A percentile compares a stretch with the other conserved stretches of the same genome.
Evolutionary conservation across 1,139 yeast species (phyloP).

Genomic region (Pichia sp.): DNA sequence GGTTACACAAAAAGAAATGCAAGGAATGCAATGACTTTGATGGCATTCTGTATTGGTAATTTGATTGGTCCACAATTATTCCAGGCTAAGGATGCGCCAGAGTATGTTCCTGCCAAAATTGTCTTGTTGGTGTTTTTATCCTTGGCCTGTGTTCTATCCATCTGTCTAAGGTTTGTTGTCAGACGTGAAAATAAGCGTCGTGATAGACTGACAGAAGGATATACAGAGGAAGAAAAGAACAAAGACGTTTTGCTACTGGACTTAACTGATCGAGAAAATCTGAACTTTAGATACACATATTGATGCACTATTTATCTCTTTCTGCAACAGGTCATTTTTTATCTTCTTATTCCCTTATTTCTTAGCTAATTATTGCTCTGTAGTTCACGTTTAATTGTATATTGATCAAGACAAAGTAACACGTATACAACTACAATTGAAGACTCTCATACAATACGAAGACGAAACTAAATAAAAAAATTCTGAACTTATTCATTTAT

Average conservation of each 20-base stretch:
- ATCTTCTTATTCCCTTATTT: not conserved
- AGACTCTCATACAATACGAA: too few relatives aligned
- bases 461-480: too few relatives aligned
- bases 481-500: too few relatives aligned
- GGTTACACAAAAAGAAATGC: slow-evolving; percentile 44
- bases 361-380: not conserved
- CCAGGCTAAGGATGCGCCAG: slow-evolving; percentile 38
- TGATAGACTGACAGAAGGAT: slow-evolving; percentile 30
- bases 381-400: not conserved
- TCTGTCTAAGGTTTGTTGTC: slow-evolving; percentile 37
- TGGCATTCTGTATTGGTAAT: slow-evolving; percentile 57
- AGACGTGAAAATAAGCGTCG: slow-evolving; percentile 40
- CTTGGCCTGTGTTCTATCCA: slow-evolving; percentile 31
- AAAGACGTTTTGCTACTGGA: slow-evolving; percentile 32
- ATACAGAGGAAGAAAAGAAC: slow-evolving; percentile 19
- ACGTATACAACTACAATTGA: too few relatives aligned
- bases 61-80: slow-evolving; percentile 48
- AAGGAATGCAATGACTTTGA: slow-evolving; percentile 52
- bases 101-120: slow-evolving; percentile 42
- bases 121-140: slow-evolving; percentile 42
- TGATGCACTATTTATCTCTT: not conserved
- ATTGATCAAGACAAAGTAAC: not conserved
- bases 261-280: slow-evolving; percentile 38
- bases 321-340: not conserved
- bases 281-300: slow-evolving; percentile 33